phyloP scores from a whole-genome alignment of 2,329 filamentous ascomycete species.

The Penicillium sp. region DNA sequence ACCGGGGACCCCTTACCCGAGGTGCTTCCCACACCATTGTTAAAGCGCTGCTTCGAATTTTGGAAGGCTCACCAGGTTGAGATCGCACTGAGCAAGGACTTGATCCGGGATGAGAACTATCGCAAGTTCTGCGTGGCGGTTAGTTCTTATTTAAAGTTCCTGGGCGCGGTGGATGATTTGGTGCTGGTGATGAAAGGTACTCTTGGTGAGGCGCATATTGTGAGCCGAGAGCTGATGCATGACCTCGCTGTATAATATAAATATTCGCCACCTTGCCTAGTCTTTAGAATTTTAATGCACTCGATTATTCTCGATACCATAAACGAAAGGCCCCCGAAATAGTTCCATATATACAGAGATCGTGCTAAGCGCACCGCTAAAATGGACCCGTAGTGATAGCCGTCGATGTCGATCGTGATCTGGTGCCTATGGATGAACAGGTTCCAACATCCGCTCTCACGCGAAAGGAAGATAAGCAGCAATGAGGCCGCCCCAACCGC shows the following conservation, averaged over 20 bases:
- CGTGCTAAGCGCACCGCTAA: background rate
- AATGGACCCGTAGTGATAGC: too few species aligned
- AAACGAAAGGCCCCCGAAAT: too few species aligned
- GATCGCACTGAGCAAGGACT: slow-evolving; percentile 35
- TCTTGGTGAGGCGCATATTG: slow-evolving; percentile 48
- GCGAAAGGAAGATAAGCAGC: too few species aligned
- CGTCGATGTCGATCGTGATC: too few species aligned
- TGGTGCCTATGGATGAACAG: too few species aligned
- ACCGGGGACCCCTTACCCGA: slow-evolving; percentile 55
- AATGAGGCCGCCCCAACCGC: too few species aligned
- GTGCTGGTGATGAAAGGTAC: slow-evolving; percentile 50
- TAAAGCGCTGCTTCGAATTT: slow-evolving; percentile 40
- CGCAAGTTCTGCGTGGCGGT: slow-evolving; percentile 54
- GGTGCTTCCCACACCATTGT: slow-evolving; percentile 53
- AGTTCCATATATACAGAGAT: too few species aligned
- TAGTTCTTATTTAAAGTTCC: slow-evolving; percentile 50
- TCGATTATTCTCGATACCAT: too few species aligned
- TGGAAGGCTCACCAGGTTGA: slow-evolving; percentile 26
- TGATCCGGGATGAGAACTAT: slow-evolving; percentile 49
- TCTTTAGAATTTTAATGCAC: too few species aligned
- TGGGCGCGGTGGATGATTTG: slow-evolving; percentile 51
- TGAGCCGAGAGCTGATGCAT: slow-evolving; percentile 27
- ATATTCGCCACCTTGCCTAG: too few species aligned
- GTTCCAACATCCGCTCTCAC: too few species aligned
- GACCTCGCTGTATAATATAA: slow-evolving; percentile 9